phyloP scores from a whole-genome alignment of 208 protist genomes.

The Acanthamoeba sp. region DNA sequence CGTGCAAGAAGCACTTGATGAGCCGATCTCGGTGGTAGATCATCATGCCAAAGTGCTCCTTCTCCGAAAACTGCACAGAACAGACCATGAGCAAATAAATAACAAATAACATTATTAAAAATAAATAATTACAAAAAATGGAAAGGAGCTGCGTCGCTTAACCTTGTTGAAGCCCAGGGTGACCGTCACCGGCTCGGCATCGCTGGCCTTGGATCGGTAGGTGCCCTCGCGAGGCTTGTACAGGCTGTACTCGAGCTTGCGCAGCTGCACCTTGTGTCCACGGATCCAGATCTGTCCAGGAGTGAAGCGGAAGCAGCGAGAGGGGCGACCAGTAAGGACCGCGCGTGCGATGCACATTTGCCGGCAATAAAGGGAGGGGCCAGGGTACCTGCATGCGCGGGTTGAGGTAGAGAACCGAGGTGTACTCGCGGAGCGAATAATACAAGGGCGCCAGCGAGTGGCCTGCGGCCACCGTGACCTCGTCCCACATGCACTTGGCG shows the following conservation, averaged over 20 bases:
- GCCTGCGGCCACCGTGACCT: conserved; percentile 6
- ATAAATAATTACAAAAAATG: not conserved
- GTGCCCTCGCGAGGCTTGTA: not conserved
- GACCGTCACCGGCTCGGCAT: not conserved
- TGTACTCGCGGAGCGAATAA: conserved; percentile 24
- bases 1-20: conserved; percentile 45
- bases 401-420: conserved; percentile 43
- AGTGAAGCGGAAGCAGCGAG: not conserved
- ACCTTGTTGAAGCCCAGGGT: conserved; percentile 22
- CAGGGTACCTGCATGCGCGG: conserved; percentile 15
- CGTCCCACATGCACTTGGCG: not conserved
- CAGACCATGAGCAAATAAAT: not conserved
- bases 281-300: conserved; percentile 15
- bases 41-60: conserved; percentile 64
- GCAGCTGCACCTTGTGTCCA: not conserved
- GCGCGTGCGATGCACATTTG: too few relatives aligned
- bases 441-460: not conserved
- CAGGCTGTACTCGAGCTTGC: not conserved
- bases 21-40: conserved; percentile 22
- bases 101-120: not conserved
- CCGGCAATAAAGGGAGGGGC: not conserved
- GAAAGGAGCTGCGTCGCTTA: not conserved
- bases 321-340: not conserved
- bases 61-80: not conserved
- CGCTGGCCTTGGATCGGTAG: not conserved